Conservation (phyloP, 352 stramenopile species). For the Phytopythium aichiense region DNA sequence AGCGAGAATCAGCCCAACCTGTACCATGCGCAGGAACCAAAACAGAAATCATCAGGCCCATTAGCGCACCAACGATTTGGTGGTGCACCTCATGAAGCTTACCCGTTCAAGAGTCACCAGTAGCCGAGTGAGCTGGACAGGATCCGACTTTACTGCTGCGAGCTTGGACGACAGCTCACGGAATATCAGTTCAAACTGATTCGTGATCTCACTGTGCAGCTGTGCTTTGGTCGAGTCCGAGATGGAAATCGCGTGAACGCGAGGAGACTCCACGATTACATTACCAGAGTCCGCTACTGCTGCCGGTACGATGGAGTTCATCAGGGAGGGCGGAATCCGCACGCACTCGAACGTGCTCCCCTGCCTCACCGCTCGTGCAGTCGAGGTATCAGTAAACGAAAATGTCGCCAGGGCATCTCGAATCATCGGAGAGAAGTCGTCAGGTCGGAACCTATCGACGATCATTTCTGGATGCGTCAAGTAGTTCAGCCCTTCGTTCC, state of each 20-base stretch:
- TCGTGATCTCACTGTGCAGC: conserved; percentile 1
- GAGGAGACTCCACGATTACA: neutral
- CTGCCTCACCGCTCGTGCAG: conserved; percentile 15
- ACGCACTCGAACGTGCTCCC: conserved; percentile 15
- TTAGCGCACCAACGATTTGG: neutral
- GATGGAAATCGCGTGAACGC: neutral
- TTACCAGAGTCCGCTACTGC: neutral
- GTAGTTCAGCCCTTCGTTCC: conserved; percentile 23
- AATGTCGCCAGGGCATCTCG: neutral
- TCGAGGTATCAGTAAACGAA: neutral
- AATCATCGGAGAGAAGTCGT: conserved; percentile 11
- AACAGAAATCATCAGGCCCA: conserved; percentile 1
- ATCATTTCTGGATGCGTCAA: neutral
- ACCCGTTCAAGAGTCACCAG: conserved; percentile 10
- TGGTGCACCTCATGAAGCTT: neutral
- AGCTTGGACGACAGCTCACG: neutral
- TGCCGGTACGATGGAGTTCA: neutral
- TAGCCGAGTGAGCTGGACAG: conserved; percentile 14
- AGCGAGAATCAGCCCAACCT: conserved; percentile 39
- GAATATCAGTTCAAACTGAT: neutral
- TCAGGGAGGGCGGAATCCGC: conserved; percentile 3
- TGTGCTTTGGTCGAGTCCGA: conserved; percentile 2
- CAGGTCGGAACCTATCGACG: neutral
- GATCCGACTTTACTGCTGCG: conserved; percentile 8
- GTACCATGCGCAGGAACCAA: neutral